These are phyloP conservation scores for Phytophthora chlamydospora DNA, from an alignment of 352 stramenopile species.

Conservation along the genomic window DNA sequence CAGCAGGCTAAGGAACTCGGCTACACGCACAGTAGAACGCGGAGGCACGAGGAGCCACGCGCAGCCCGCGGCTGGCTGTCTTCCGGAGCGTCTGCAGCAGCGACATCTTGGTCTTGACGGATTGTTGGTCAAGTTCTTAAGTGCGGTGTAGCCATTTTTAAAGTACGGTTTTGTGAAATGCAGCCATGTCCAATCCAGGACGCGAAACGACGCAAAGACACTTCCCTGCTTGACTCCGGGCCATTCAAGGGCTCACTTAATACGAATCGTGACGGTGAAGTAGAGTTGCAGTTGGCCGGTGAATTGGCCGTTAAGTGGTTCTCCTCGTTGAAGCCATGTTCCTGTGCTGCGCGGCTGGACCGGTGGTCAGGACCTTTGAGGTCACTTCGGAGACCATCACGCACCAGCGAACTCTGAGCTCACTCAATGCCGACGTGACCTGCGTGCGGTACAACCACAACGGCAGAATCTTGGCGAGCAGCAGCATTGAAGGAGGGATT, in stretches of 20 bases:
- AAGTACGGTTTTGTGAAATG: constrained; percentile 25
- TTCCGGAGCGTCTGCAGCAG: constrained; percentile 44
- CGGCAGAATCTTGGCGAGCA: constrained; percentile 71
- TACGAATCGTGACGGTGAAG: too few relatives aligned
- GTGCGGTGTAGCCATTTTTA: constrained; percentile 3
- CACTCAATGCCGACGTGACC: constrained; percentile 61
- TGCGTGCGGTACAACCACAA: constrained; percentile 77
- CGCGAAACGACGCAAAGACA: constrained; percentile 37
- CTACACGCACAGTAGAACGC: constrained; percentile 40
- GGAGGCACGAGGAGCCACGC: constrained; percentile 21
- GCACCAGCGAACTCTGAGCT: constrained; percentile 49
- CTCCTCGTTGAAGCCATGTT: constrained; percentile 38
- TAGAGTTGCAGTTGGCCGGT: neutral
- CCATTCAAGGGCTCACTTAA: too few relatives aligned
- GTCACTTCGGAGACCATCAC: constrained; percentile 55
- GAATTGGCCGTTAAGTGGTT: neutral
- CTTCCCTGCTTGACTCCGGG: neutral
- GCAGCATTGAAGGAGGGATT: constrained; percentile 62
- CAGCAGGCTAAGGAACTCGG: neutral
- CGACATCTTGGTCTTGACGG: constrained; percentile 28
- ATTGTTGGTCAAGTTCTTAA: constrained; percentile 23
- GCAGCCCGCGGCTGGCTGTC: constrained; percentile 22
- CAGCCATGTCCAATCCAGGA: constrained; percentile 16
- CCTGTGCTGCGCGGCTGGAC: constrained; percentile 61
- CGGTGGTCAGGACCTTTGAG: constrained; percentile 66